Evolutionary conservation across 1,284 basidiomycete species (phyloP), one percentile per base, ranked within the genome.

Genomic region (Irpex lacteus): DNA sequence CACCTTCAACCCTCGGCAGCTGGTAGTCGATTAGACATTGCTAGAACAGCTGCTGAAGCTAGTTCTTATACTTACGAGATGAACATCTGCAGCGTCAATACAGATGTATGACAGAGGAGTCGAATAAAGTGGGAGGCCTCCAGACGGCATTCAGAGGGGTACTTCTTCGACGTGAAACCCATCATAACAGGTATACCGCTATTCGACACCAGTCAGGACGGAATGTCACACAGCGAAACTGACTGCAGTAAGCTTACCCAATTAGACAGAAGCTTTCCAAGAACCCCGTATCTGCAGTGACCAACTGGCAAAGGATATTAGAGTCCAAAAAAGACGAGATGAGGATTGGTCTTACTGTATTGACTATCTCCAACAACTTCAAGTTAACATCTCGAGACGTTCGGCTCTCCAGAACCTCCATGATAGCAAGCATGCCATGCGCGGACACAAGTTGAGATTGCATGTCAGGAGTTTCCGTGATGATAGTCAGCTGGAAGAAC

Each of bases 121-220:
- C 93, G 91, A 63, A 99, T 93, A 76, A 98, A 98, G 70, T 94
- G 90, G 0, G 97, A 98, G 0, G 96, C 96, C 75, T 98, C 94
- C n/a, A 94, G 78, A 53, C 97, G 88, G 69, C 95, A 97, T 72
- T 98, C 96, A 15, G 94, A 89, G 1, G 95, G 90, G 74, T 95
- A 95, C 72, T 92, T 94, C 80, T 98, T 98, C 7, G 94, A 95
- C 0, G 96, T 97, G 73, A 97, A 98, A 49, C 88, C 86, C 87
- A 96, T 95, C 79, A 96, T 90, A 36, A 96, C 91, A 19, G 95
- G 95, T 67, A 96, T 96, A 26, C 94, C 94, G 53, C 92, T 90
- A 63, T 11, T 38, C 5, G 57, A n/a, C 18, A 0, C 61, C 19
- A 59, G 38, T 61, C 60, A 56, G 34, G 64, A 62, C 52, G 65